phyloP scores from a whole-genome alignment of 2,329 filamentous ascomycete genomes.

The Fusarium continuum region DNA sequence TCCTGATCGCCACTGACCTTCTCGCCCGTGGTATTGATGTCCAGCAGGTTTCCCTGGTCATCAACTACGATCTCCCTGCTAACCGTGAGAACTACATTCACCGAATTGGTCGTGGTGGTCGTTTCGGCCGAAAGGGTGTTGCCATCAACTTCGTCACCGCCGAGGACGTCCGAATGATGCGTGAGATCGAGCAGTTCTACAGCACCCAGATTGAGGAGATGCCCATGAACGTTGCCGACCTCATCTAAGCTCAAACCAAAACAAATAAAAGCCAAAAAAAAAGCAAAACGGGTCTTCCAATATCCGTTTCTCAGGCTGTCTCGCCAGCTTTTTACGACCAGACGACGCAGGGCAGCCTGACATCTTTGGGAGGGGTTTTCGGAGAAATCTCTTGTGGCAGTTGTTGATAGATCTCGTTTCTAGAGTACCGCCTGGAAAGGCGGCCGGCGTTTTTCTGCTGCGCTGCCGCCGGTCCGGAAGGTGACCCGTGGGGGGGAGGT shows the following conservation, averaged over 20 bases:
- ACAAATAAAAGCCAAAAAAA: conserved; percentile 36
- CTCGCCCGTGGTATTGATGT: conserved; percentile 99
- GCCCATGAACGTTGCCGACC: conserved; percentile 91
- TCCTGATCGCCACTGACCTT: conserved; percentile 97
- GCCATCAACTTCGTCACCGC: conserved; percentile 99
- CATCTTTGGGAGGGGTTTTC: conserved; percentile 45
- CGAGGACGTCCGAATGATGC: conserved; percentile 99
- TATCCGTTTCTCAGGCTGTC: conserved; percentile 39
- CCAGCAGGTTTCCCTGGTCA: conserved; percentile 98
- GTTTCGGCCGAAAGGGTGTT: conserved; percentile 99
- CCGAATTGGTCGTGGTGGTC: conserved; percentile 98
- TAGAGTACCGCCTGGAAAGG: conserved; percentile 47
- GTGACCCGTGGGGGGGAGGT: conserved; percentile 45
- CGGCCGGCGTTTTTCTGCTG: conserved; percentile 14
- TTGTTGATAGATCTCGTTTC: conserved; percentile 55
- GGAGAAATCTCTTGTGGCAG: conserved; percentile 49
- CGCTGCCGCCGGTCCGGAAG: conserved; percentile 43
- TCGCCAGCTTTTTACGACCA: conserved; percentile 30
- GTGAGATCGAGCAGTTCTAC: conserved; percentile 99
- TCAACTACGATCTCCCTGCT: conserved; percentile 99
- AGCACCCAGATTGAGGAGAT: conserved; percentile 99
- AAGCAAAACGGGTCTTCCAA: conserved; percentile 36
- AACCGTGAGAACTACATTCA: conserved; percentile 99
- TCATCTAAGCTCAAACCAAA: conserved; percentile 65
- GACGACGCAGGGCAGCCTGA: conserved; percentile 42